phyloP scores from a whole-genome alignment of 78 protist species.

The Dictyostelium capitatum region DNA sequence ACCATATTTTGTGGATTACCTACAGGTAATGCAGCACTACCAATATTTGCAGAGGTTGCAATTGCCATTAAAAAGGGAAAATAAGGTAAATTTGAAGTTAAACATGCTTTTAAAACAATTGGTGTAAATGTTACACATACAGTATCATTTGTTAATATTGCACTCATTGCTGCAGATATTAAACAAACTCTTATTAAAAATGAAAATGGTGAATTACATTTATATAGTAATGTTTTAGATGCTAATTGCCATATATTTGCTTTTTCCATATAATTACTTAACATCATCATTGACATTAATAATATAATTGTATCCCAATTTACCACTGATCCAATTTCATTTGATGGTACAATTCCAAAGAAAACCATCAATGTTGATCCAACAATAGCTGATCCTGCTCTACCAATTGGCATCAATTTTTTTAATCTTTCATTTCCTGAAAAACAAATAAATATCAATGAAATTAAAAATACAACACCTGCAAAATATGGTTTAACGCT shows the following conservation, averaged over 20 bases:
- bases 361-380: conserved; percentile 60
- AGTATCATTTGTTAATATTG: conserved; percentile 48
- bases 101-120: conserved; percentile 27
- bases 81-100: background rate
- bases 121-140: conserved; percentile 66
- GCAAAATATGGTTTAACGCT: conserved; percentile 25
- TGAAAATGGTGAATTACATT: conserved; percentile 15
- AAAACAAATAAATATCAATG: conserved; percentile 41
- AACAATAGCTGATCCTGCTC: conserved; percentile 30
- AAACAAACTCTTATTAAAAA: conserved; percentile 47
- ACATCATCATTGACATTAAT: conserved; percentile 49
- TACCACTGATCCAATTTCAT: conserved; percentile 13
- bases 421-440: background rate
- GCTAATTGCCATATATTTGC: conserved; percentile 37
- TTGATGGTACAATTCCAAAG: conserved; percentile 31
- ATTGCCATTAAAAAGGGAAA: conserved; percentile 62
- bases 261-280: conserved; percentile 48
- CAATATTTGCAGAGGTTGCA: conserved; percentile 52
- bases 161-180: background rate
- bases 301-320: conserved; percentile 63
- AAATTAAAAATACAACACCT: conserved; percentile 17
- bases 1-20: conserved; percentile 69
- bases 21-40: conserved; percentile 40
- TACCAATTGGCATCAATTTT: conserved; percentile 35
- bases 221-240: background rate